These are phyloP conservation scores for Skeletonema potamos DNA, from an alignment of 108 stramenopile species.

Conservation along the genomic window DNA sequence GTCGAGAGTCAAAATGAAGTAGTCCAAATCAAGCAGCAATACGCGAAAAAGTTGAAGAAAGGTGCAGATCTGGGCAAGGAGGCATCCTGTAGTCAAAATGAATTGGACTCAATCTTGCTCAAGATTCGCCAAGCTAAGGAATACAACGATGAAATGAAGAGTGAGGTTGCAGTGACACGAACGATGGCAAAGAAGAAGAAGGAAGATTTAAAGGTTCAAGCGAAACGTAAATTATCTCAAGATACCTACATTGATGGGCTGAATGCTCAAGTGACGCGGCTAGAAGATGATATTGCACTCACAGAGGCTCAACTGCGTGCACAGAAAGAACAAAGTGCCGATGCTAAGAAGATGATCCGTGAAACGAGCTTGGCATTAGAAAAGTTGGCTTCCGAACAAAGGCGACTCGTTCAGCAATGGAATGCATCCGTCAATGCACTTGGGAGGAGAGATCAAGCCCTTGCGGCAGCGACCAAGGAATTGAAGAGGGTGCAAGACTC, in stretches of 20 bases:
- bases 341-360: slow-evolving; percentile 65
- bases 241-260: slow-evolving; percentile 80
- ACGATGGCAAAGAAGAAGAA: slow-evolving; percentile 81
- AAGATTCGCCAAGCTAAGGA: slow-evolving; percentile 70
- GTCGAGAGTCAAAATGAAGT: slow-evolving; percentile 48
- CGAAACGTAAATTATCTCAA: slow-evolving; percentile 72
- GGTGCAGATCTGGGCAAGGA: slow-evolving; percentile 28
- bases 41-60: slow-evolving; percentile 13
- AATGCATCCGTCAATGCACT: slow-evolving; percentile 70
- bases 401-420: slow-evolving; percentile 84
- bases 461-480: slow-evolving; percentile 59
- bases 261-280: slow-evolving; percentile 52
- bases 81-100: slow-evolving; percentile 30
- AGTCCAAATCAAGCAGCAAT: slow-evolving; percentile 32
- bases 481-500: slow-evolving; percentile 55
- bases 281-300: slow-evolving; percentile 67
- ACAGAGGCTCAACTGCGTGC: slow-evolving; percentile 51
- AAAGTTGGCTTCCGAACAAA: slow-evolving; percentile 72
- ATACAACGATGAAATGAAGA: slow-evolving; percentile 83
- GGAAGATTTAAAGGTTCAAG: slow-evolving; percentile 60
- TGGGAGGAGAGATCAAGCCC: slow-evolving; percentile 76
- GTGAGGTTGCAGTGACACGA: slow-evolving; percentile 75
- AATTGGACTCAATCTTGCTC: slow-evolving; percentile 57
- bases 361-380: slow-evolving; percentile 77
- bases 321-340: slow-evolving; percentile 59